phyloP scores from a whole-genome alignment of 176 grass and related monocot species.

The Oryza glaberrima region DNA sequence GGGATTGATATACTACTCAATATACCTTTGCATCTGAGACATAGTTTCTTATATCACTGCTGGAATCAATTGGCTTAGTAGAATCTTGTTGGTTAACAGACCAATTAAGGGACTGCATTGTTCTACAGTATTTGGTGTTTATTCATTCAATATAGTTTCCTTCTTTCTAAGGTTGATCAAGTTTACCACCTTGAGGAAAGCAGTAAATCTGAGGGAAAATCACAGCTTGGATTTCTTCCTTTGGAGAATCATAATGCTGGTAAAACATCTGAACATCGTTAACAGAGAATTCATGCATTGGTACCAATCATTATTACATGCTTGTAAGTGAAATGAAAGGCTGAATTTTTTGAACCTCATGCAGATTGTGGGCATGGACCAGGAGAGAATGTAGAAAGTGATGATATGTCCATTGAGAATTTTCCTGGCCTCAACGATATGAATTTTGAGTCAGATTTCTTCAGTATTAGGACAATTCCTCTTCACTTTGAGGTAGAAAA shows the following conservation, averaged over 20 bases:
- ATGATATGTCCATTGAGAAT: slow-evolving; percentile 22
- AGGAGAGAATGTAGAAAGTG: slow-evolving; percentile 34
- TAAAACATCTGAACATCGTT: slow-evolving; percentile 31
- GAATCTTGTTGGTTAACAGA: slow-evolving; percentile 21
- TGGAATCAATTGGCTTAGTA: slow-evolving; percentile 6
- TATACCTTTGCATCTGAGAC: neutral
- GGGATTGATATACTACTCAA: neutral
- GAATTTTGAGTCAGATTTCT: slow-evolving; percentile 67
- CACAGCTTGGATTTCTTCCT: slow-evolving; percentile 22
- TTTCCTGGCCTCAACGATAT: slow-evolving; percentile 40
- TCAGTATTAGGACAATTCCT: slow-evolving; percentile 76
- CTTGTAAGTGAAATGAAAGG: slow-evolving; percentile 36
- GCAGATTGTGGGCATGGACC: slow-evolving; percentile 43
- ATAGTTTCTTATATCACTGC: slow-evolving; percentile 13
- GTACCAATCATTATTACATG: slow-evolving; percentile 19
- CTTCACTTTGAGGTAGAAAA: slow-evolving; percentile 63
- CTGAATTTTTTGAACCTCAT: slow-evolving; percentile 40
- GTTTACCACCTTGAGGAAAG: slow-evolving; percentile 68
- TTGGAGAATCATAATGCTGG: slow-evolving; percentile 46
- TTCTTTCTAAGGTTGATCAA: slow-evolving; percentile 79
- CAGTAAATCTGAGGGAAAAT: slow-evolving; percentile 43
- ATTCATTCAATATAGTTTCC: slow-evolving; percentile 32
- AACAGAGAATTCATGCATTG: neutral
- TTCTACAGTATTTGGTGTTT: slow-evolving; percentile 26
- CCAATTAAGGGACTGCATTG: neutral